phyloP scores from a whole-genome alignment of 1,284 basidiomycete genomes.

The Fomitopsis schrenkii region DNA sequence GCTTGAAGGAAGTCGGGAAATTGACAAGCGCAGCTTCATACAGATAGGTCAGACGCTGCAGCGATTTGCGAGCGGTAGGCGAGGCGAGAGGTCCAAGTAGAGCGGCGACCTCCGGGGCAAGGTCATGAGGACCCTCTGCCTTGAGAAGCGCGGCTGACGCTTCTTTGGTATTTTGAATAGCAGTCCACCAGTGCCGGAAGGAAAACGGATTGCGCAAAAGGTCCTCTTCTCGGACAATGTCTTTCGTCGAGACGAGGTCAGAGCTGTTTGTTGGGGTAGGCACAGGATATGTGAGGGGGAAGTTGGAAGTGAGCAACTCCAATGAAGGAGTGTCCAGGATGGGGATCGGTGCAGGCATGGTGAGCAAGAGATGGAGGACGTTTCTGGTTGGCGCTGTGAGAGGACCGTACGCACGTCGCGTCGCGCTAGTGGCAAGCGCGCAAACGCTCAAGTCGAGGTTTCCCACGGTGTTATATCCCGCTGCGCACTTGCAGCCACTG shows the following conservation, averaged over 20 bases:
- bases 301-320: conserved; percentile 53
- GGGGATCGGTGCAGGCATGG: background rate
- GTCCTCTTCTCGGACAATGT: conserved; percentile 92
- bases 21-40: conserved; percentile 90
- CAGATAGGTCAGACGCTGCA: conserved; percentile 84
- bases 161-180: conserved; percentile 79
- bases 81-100: conserved; percentile 76
- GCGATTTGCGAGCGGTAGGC: conserved; percentile 64
- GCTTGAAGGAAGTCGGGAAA: conserved; percentile 88
- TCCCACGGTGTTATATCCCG: background rate
- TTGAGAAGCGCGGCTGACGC: conserved; percentile 54
- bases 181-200: conserved; percentile 88
- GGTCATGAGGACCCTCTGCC: conserved; percentile 43
- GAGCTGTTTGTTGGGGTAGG: conserved; percentile 81
- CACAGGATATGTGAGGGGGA: conserved; percentile 83
- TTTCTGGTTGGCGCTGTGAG: background rate
- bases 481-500: too few species aligned
- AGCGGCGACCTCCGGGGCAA: conserved; percentile 43
- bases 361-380: background rate
- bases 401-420: background rate
- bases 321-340: conserved; percentile 15
- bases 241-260: conserved; percentile 70
- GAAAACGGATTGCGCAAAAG: conserved; percentile 91
- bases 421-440: background rate
- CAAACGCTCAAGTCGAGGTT: too few species aligned